Evolutionary conservation across 805 yeast species (phyloP), one percentile per base, ranked within the genome.

Genomic region (Hanseniaspora taiwanica): DNA sequence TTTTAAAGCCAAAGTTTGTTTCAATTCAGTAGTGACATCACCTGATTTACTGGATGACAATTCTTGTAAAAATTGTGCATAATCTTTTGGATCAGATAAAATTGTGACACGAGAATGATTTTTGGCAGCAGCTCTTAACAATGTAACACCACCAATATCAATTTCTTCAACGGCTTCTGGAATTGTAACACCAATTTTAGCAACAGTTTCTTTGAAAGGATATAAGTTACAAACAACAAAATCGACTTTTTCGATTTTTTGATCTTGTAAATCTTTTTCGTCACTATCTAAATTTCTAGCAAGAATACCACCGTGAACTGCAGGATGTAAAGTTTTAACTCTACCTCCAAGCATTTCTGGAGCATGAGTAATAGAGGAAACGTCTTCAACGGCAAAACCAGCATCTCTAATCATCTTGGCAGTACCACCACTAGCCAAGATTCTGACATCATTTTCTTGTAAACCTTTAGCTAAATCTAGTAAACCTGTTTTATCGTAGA

Each of bases 301-400:
- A 51, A 91, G 73, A 55, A 91, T 91, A 58, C 94, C 94, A 54
- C 95, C 98, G 62, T 91, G 98, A 46, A 91, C 96, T 23, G 97
- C 98, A 32, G 98, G 98, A 62, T 91, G 98, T 54, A 91, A 71
- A 44, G 98, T 91, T 70, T 91, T 91, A 53, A 91, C 98, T 66
- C 98, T 76, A 48, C 98, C 98, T 47, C 96, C 95, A 51, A 91
- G 72, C 95, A 91, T 91, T 65, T 91, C 98, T 40, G 98, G 98
- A 32, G 97, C 97, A 58, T 91, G 95, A 27, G 98, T 91, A 60
- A 91, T 85, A 44, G 91, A 61, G 32, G 93, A 78, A 32, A 91
- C 96, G 57, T 91, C 98, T 50, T 89, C 95, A 14, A 91, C 97
- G 35, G 94, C 89, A 76, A 91, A 89, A 10, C 97, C 97, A 42